Conservation (phyloP, 257 asterid species). For the Ilex asprella region DNA sequence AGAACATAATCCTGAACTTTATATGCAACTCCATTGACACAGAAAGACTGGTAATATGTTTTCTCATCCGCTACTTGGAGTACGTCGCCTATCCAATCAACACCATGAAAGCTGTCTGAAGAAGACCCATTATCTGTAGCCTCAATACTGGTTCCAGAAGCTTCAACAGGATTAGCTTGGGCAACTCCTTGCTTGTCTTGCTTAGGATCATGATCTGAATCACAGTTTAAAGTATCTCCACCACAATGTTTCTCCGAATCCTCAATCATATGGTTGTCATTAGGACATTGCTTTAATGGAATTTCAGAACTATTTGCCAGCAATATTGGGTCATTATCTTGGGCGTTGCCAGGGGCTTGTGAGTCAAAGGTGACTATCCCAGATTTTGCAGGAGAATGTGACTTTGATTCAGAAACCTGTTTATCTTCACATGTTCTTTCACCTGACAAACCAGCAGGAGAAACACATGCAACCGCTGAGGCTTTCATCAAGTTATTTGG, state of each 20-base stretch:
- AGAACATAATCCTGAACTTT: conserved; percentile 57
- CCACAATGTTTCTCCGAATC: conserved; percentile 10
- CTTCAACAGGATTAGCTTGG: conserved; percentile 34
- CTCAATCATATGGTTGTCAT: neutral
- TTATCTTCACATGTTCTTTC: conserved; percentile 24
- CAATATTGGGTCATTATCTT: conserved; percentile 12
- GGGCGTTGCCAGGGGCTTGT: conserved; percentile 20
- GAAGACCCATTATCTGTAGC: conserved; percentile 29
- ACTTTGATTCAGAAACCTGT: conserved; percentile 22
- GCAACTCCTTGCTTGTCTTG: conserved; percentile 25
- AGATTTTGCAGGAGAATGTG: conserved; percentile 23
- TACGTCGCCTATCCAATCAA: conserved; percentile 69
- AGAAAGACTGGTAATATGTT: conserved; percentile 54
- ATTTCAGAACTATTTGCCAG: conserved; percentile 22
- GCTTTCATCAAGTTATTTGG: conserved; percentile 28
- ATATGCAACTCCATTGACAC: conserved; percentile 56
- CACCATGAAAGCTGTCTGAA: conserved; percentile 32
- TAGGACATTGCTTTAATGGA: conserved; percentile 9
- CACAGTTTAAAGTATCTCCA: conserved; percentile 5
- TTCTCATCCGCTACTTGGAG: conserved; percentile 52
- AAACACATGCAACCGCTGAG: conserved; percentile 24
- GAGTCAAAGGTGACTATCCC: conserved; percentile 21
- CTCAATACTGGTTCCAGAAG: conserved; percentile 26
- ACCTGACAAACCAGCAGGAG: conserved; percentile 28
- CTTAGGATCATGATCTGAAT: conserved; percentile 2